phyloP scores from a whole-genome alignment of 345 rosid species.

The Fremontodendron californicum region DNA sequence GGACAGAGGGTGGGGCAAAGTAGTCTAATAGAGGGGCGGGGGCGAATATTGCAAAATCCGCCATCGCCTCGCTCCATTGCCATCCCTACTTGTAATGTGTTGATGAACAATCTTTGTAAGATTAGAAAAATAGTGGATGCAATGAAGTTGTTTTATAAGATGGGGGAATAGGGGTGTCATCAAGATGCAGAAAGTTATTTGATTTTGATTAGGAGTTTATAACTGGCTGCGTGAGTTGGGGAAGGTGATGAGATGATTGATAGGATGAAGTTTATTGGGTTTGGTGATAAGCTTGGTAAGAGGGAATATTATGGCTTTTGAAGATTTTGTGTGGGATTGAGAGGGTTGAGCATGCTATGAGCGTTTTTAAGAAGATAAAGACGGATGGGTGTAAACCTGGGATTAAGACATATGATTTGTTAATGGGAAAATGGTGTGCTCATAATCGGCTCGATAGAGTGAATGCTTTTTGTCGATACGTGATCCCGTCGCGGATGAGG shows the following conservation, averaged over 20 bases:
- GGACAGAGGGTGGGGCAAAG: too few relatives aligned
- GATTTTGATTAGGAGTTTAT: conserved; percentile 66
- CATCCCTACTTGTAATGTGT: conserved; percentile 82
- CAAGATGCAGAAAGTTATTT: conserved; percentile 60
- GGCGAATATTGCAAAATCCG: too few relatives aligned
- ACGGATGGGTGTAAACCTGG: conserved; percentile 66
- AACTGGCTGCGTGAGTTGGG: conserved; percentile 77
- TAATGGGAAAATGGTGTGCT: conserved; percentile 69
- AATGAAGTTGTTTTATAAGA: conserved; percentile 56
- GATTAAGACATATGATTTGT: conserved; percentile 67
- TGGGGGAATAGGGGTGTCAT: conserved; percentile 82
- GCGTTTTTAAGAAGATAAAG: conserved; percentile 76
- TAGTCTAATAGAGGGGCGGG: too few relatives aligned
- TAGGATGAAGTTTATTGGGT: conserved; percentile 78
- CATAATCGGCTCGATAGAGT: conserved; percentile 68
- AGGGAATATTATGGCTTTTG: conserved; percentile 67
- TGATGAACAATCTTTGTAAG: conserved; percentile 72
- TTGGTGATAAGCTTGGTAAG: conserved; percentile 44
- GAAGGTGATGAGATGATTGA: conserved; percentile 96
- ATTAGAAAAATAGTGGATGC: conserved; percentile 78
- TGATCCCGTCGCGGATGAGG: too few relatives aligned
- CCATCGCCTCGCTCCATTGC: too few relatives aligned
- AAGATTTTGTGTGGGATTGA: conserved; percentile 85
- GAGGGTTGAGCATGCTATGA: conserved; percentile 88
- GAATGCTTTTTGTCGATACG: conserved; percentile 52